Evolutionary conservation across 163 green algal genomes (phyloP), one percentile per base, ranked within the genome.

Genomic region (Volvox carteri): DNA sequence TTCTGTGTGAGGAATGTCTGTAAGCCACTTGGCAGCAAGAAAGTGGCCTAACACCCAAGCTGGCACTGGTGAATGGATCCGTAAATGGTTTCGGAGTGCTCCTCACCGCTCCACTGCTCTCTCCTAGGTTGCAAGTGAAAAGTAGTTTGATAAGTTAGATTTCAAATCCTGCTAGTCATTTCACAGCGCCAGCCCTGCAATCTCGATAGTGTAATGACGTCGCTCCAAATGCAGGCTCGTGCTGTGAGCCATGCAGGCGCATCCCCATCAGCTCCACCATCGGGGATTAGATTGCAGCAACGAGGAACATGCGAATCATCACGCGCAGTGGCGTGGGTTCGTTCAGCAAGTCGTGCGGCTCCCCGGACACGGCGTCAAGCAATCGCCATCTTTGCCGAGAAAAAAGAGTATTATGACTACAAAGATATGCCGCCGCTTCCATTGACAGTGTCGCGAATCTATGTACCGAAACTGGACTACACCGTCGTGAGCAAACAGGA

Each of bases 401-500:
- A 90, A 18, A 90, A 90, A 46, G 92, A 95, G 85, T 95, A 95
- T 78, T 95, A 95, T 56, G 92, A 95, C 78, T 93, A 91, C 85
- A 94, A 95, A 87, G 93, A 95, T 72, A 95, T 95, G 90, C 93
- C 93, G 14, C 93, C 93, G 42, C 84, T 95, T 33, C 93, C 93
- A 7, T 54, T 95, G 14, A 93, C 90, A 0, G 91, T 95, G 9
- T 78, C 85, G 30, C 78, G 84, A 46, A 95, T 95, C 46, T 54
- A 90, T 48, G 60, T 95, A 6, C 93, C 93, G 2, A 80, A 92
- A 68, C 79, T 95, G 0, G 89, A 85, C 58, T 92, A 95, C 86
- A 92, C 86, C 18, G 90, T 95, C 12, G 91, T 95, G 25, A 80
- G 67, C 81, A 87, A 87, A 65, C 81, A 87, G 48, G 90, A 76